A percentile compares a stretch with the other conserved stretches of the same genome.
These are phyloP conservation scores for Fusarium pseudonygamai DNA, from an alignment of 2,329 filamentous ascomycete genomes.

Conservation along the genomic window DNA sequence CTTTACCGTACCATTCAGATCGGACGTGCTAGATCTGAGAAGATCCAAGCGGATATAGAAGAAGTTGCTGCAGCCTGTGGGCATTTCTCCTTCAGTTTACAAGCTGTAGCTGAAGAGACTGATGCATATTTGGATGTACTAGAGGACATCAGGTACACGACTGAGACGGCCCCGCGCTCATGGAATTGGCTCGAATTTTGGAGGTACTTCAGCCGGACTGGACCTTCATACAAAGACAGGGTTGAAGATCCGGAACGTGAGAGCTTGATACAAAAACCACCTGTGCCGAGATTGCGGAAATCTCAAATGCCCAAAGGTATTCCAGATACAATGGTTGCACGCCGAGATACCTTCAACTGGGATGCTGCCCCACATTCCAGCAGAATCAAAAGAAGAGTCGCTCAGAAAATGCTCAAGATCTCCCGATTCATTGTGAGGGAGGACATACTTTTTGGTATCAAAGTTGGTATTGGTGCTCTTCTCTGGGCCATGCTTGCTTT, in stretches of 20 bases:
- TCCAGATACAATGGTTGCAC: slow-evolving; percentile 61
- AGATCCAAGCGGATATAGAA: slow-evolving; percentile 91
- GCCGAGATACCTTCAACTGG: slow-evolving; percentile 66
- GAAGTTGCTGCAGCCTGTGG: slow-evolving; percentile 98
- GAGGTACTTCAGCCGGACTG: slow-evolving; percentile 49
- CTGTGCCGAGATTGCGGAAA: slow-evolving; percentile 59
- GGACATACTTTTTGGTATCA: slow-evolving; percentile 81
- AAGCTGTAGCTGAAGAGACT: slow-evolving; percentile 92
- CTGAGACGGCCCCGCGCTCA: slow-evolving; percentile 67
- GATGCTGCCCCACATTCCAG: slow-evolving; percentile 61
- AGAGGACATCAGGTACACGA: slow-evolving; percentile 81
- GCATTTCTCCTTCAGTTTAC: slow-evolving; percentile 91
- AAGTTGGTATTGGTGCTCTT: slow-evolving; percentile 90
- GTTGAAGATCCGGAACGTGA: slow-evolving; percentile 56
- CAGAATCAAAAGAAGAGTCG: slow-evolving; percentile 54
- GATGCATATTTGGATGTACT: slow-evolving; percentile 83
- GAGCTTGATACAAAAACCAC: slow-evolving; percentile 50
- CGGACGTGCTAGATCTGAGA: slow-evolving; percentile 72
- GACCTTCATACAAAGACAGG: slow-evolving; percentile 8
- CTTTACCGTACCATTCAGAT: slow-evolving; percentile 85
- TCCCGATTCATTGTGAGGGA: slow-evolving; percentile 62
- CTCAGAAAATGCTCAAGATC: slow-evolving; percentile 56
- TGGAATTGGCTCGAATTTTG: slow-evolving; percentile 93
- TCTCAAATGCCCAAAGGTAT: slow-evolving; percentile 66
- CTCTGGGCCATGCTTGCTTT: slow-evolving; percentile 92